phyloP scores from a whole-genome alignment of 2,329 filamentous ascomycete genomes.

The Beauveria asiatica region DNA sequence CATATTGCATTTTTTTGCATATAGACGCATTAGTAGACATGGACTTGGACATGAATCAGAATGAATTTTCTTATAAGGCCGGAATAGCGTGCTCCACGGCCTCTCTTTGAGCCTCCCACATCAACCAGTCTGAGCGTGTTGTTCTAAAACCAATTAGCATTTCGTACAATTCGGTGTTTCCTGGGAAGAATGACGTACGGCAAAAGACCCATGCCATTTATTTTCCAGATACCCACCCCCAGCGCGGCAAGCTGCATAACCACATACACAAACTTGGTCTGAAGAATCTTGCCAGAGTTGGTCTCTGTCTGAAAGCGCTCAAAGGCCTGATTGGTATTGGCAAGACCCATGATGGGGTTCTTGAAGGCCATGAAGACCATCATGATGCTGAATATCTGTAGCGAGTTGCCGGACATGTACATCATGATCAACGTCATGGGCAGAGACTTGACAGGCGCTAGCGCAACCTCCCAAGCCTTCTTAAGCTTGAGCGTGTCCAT shows the following conservation, averaged over 20 bases:
- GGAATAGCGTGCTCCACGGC: constrained; percentile 58
- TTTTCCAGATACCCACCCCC: constrained; percentile 86
- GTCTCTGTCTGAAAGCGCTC: constrained; percentile 79
- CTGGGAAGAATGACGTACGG: constrained; percentile 52
- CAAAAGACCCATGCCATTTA: constrained; percentile 90
- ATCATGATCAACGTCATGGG: constrained; percentile 99
- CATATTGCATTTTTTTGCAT: background rate
- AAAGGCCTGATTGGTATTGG: constrained; percentile 81
- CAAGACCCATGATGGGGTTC: constrained; percentile 77
- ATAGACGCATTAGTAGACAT: constrained; percentile 5
- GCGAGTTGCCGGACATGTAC: constrained; percentile 98
- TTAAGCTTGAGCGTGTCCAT: constrained; percentile 96
- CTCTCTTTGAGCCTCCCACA: constrained; percentile 76
- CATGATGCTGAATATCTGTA: constrained; percentile 99
- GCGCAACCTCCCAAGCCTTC: constrained; percentile 95
- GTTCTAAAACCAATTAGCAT: constrained; percentile 48
- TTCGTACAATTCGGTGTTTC: background rate
- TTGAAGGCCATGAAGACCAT: constrained; percentile 99
- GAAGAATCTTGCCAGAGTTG: constrained; percentile 63
- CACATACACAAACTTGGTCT: constrained; percentile 83
- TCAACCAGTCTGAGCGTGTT: constrained; percentile 93
- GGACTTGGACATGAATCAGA: background rate
- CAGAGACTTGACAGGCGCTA: constrained; percentile 85
- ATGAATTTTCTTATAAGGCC: constrained; percentile 38
- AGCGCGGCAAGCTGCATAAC: constrained; percentile 78